Base-by-base conservation (phyloP, 2,329 filamentous ascomycete genomes). In the Pestalotiopsis sp. region DNA sequence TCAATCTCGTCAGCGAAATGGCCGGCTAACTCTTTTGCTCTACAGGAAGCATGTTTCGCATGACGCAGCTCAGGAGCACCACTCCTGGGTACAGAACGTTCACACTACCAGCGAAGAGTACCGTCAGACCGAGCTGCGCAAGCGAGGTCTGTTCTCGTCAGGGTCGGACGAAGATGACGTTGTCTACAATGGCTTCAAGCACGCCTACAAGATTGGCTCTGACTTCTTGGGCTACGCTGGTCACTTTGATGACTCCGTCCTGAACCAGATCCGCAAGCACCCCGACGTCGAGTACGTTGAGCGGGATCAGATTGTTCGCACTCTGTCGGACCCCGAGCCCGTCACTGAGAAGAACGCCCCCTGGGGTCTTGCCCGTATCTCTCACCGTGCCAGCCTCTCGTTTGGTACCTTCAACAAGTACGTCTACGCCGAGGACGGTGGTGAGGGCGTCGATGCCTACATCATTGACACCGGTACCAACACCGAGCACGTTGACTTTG, bases 361-460 rank as follows among this genome's bases (percentile, higher is more conserved):
- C n/a, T 99, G 97, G 96, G 96, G 97, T 85, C 89, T 99, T 73
- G 96, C 97, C 75, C 94, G 96, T 90, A 93, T 99, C 84, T 99
- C 96, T 41, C 96, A 99, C 87, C 93, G 96, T 75, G 87, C 96
- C 73, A 87, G 88, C 72, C 88, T 99, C 74, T 92, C 89, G 81
- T 98, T 99, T 80, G 92, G 93, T 76, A 95, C 90, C 81, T 98
- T 96, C 86, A 98, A 98, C 90, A 98, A 98, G 86, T 99, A 99
- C 87, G 89, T 98, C 49, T 99, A 96, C 82, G 89, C 94, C 68
- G 87, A 89, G 68, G 92, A 97, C 67, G 95, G 93, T 79, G 96
- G 96, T 80, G 95, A 98, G 87, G 97, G 96, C 81, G 96, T 99
- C 75, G 96, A 99, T 83, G 96, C 96, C 79, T 99, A 99, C 80